These are phyloP conservation scores for Termitomyces sp. DNA, from an alignment of 768 basidiomycete species.

Conservation along the genomic window DNA sequence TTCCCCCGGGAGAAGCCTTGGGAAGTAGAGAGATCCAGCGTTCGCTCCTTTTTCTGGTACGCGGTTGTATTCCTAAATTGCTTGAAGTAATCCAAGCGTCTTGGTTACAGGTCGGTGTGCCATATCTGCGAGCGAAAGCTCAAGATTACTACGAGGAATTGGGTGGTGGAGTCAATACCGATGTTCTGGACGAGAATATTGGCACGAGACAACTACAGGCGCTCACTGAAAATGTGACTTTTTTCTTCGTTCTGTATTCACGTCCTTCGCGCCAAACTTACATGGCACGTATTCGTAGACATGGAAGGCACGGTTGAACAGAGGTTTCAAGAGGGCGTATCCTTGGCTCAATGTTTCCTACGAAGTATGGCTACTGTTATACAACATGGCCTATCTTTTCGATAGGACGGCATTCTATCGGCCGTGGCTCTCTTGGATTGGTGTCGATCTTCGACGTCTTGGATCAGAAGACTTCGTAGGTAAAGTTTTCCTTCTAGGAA, in stretches of 20 bases:
- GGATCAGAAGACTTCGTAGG: constrained; percentile 77
- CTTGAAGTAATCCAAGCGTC: constrained; percentile 1
- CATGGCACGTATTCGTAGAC: constrained; percentile 33
- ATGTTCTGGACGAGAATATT: constrained; percentile 55
- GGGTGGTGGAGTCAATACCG: constrained; percentile 76
- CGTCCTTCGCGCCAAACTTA: constrained; percentile 6
- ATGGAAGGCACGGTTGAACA: constrained; percentile 48
- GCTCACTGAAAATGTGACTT: constrained; percentile 50
- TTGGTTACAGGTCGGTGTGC: constrained; percentile 70
- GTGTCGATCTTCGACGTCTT: constrained; percentile 78
- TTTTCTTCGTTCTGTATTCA: not conserved
- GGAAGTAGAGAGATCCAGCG: constrained; percentile 65
- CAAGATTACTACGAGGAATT: constrained; percentile 89
- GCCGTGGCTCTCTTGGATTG: constrained; percentile 88
- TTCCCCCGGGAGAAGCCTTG: constrained; percentile 64
- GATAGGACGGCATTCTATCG: constrained; percentile 83
- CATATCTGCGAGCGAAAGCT: constrained; percentile 85
- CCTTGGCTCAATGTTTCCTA: constrained; percentile 78
- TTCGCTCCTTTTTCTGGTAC: constrained; percentile 77
- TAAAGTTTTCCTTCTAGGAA: not conserved
- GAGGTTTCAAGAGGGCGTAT: constrained; percentile 69
- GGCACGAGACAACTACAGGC: constrained; percentile 40
- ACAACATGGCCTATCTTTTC: constrained; percentile 89
- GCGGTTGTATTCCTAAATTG: constrained; percentile 18
- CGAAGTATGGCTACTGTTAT: constrained; percentile 79